phyloP scores from a whole-genome alignment of 73 alveolate species.

The Paramecium primaurelia region DNA sequence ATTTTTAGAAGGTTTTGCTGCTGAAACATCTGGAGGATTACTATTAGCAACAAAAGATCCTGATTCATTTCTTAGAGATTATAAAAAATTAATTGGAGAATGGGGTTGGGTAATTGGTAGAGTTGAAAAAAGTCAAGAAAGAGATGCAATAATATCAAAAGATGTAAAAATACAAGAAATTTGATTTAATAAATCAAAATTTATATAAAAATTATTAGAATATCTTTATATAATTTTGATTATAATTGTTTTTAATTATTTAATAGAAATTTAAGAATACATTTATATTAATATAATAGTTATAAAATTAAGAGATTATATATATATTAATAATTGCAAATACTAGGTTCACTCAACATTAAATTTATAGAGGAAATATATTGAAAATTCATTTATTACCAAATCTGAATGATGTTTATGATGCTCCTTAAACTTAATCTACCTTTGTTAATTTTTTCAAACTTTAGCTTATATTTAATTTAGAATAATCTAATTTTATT shows the following conservation, averaged over 20 bases:
- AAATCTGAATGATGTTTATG: neutral
- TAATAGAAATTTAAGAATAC: no score
- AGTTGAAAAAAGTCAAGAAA: neutral
- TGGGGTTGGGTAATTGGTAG: conserved; percentile 52
- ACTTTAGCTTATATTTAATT: no score
- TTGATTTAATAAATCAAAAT: neutral
- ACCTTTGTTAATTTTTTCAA: neutral
- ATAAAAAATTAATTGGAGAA: neutral
- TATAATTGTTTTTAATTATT: no score
- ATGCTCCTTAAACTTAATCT: conserved; percentile 21
- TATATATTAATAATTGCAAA: no score
- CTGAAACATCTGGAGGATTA: conserved; percentile 96
- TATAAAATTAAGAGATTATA: no score
- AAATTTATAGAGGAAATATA: neutral
- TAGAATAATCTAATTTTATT: neutral
- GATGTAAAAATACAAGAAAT: neutral
- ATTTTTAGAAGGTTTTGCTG: conserved; percentile 76
- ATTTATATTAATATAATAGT: no score
- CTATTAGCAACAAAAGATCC: conserved; percentile 52
- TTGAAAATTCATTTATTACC: conserved; percentile 20
- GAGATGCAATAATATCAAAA: neutral
- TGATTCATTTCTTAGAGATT: neutral
- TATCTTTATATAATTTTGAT: no score
- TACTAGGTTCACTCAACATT: neutral
- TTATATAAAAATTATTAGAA: neutral